phyloP scores from a whole-genome alignment of 768 basidiomycete species.

The Lentinus tigrinus region DNA sequence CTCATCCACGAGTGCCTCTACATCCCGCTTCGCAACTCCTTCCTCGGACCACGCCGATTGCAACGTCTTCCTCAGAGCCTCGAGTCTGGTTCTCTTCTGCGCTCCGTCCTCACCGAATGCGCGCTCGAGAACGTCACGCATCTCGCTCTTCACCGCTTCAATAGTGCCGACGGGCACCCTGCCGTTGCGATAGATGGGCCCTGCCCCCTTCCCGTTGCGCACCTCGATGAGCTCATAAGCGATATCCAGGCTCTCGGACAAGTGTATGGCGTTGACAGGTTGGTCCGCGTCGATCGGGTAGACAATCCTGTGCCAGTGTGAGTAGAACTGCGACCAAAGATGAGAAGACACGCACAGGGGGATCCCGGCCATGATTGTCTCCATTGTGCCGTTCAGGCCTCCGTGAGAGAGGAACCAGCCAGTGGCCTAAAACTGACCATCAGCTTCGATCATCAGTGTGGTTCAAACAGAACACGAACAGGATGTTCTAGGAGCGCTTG shows the following conservation, averaged over 20 bases:
- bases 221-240: slow-evolving; percentile 26
- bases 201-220: slow-evolving; percentile 12
- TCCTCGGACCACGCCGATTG: not conserved
- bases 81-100: slow-evolving; percentile 11
- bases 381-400: slow-evolving; percentile 20
- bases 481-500: slow-evolving; percentile 3
- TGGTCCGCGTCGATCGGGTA: slow-evolving; percentile 25
- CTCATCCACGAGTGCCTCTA: slow-evolving; percentile 2
- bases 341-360: slow-evolving; percentile 14
- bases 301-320: slow-evolving; percentile 20
- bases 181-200: slow-evolving; percentile 14
- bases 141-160: slow-evolving; percentile 19
- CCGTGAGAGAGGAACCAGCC: slow-evolving; percentile 17
- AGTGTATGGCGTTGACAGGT: slow-evolving; percentile 17
- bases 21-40: not conserved
- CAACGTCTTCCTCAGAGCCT: slow-evolving; percentile 4
- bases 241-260: slow-evolving; percentile 19
- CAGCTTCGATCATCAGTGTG: not conserved
- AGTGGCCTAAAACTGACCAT: not conserved
- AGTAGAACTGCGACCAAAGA: not conserved
- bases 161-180: slow-evolving; percentile 15
- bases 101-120: slow-evolving; percentile 22
- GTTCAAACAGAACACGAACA: not conserved
- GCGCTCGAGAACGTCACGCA: slow-evolving; percentile 7
- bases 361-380: slow-evolving; percentile 15